phyloP scores from a whole-genome alignment of 2,329 filamentous ascomycete species.

The Orbilia brochopaga region DNA sequence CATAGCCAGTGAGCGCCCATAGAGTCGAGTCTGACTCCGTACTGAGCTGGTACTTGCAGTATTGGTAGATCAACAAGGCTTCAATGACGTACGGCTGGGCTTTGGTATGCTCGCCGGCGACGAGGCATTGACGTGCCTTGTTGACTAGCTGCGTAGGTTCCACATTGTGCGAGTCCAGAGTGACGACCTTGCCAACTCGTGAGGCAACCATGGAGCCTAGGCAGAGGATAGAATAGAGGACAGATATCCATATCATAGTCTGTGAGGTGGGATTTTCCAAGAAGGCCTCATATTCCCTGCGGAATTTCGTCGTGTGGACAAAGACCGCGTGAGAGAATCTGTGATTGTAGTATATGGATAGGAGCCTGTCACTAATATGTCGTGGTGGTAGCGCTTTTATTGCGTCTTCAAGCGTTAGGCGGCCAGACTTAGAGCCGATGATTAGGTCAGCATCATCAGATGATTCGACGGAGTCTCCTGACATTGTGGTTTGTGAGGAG shows the following conservation, averaged over 20 bases:
- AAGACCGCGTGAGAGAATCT: slow-evolving; percentile 58
- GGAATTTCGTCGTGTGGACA: slow-evolving; percentile 61
- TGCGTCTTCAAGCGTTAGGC: slow-evolving; percentile 57
- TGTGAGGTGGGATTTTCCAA: slow-evolving; percentile 59
- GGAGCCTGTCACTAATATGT: slow-evolving; percentile 57
- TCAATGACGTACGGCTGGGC: slow-evolving; percentile 62
- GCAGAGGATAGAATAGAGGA: slow-evolving; percentile 62
- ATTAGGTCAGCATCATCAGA: slow-evolving; percentile 56
- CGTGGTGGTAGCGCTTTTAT: slow-evolving; percentile 57
- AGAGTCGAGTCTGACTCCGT: slow-evolving; percentile 60
- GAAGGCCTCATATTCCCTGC: slow-evolving; percentile 62
- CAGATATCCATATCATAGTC: slow-evolving; percentile 63
- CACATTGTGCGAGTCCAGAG: slow-evolving; percentile 52
- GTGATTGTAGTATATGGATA: slow-evolving; percentile 59
- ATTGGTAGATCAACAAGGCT: slow-evolving; percentile 61
- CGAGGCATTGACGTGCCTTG: slow-evolving; percentile 61
- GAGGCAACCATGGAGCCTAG: slow-evolving; percentile 42
- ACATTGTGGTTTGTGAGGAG: slow-evolving; percentile 54
- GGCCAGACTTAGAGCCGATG: slow-evolving; percentile 54
- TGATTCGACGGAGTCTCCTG: slow-evolving; percentile 54
- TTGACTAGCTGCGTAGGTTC: slow-evolving; percentile 56
- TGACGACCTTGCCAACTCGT: slow-evolving; percentile 48
- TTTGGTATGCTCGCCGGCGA: slow-evolving; percentile 62
- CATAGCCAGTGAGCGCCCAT: slow-evolving; percentile 62
- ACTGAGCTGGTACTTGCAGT: slow-evolving; percentile 59